Percentiles rank a stretch among this genome's conserved stretches.
Conservation (phyloP, 345 rosid genomes). For the Rhodamnia rubescens region DNA sequence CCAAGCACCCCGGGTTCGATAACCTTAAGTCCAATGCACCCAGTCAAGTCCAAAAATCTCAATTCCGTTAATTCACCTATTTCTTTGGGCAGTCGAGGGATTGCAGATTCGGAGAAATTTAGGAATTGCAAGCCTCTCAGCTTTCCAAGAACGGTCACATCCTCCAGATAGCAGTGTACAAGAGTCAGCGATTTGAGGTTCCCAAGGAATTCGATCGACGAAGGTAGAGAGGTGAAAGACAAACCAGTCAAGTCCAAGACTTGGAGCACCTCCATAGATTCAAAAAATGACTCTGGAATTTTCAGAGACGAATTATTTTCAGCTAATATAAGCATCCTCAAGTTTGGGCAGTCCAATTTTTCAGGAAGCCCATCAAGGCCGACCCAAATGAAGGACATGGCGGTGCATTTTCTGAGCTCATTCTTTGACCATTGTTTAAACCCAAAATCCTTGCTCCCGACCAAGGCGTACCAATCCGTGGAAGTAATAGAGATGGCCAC, state of each 20-base stretch:
- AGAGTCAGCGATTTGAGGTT: conserved; percentile 8
- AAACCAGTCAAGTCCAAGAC: background rate
- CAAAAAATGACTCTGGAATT: conserved; percentile 5
- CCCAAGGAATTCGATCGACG: background rate
- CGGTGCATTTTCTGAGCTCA: background rate
- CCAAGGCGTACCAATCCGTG: accelerated
- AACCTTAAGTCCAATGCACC: background rate
- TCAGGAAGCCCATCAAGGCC: background rate
- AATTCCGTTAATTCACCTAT: conserved; percentile 3
- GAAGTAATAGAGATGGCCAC: background rate
- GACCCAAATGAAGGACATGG: accelerated
- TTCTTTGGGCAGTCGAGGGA: conserved; percentile 5
- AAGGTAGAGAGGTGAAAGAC: background rate
- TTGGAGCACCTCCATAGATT: conserved; percentile 1
- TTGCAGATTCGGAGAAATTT: background rate
- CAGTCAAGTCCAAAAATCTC: background rate
- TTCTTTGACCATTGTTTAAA: accelerated
- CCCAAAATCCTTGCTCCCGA: accelerated
- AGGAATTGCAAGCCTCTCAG: conserved; percentile 5
- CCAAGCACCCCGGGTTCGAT: conserved; percentile 4
- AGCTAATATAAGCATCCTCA: background rate
- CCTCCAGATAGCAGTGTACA: background rate
- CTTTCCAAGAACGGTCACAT: background rate
- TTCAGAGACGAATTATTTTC: background rate
- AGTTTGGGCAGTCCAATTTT: background rate